A percentile compares a stretch with the other conserved stretches of the same genome.
phyloP scores from a whole-genome alignment of 441 rosid species.

The Pelargonium exstipulatum region DNA sequence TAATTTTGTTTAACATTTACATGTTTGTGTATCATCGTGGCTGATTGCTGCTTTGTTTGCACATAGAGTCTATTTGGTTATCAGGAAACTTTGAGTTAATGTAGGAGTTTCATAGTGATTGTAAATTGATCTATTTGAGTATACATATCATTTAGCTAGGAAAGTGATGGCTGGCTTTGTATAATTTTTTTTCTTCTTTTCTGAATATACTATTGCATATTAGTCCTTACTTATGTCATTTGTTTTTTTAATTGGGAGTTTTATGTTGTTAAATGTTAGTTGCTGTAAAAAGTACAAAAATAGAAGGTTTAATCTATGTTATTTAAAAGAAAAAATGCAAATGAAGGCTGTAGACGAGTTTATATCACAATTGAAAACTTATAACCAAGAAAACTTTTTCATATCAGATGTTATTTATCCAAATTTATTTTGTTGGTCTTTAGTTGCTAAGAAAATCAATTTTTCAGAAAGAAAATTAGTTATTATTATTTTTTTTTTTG shows the following conservation, averaged over 20 bases:
- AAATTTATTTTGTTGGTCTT: too few relatives aligned
- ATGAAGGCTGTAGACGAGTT: not conserved
- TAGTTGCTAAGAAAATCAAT: too few relatives aligned
- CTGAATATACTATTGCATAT: not conserved
- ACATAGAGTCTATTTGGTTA: constrained; percentile 8
- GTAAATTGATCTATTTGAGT: too few relatives aligned
- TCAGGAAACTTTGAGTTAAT: too few relatives aligned
- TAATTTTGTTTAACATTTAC: not conserved
- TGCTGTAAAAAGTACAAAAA: not conserved
- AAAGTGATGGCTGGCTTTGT: too few relatives aligned
- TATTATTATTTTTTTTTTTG: too few relatives aligned
- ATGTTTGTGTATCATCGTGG: too few relatives aligned
- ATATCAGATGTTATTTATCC: too few relatives aligned
- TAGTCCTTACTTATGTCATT: not conserved
- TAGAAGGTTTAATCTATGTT: not conserved
- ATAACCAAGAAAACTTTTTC: too few relatives aligned
- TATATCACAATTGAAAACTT: not conserved
- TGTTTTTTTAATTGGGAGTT: not conserved
- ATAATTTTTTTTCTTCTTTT: not conserved
- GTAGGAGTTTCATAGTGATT: too few relatives aligned
- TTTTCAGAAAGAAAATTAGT: too few relatives aligned
- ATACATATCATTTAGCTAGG: too few relatives aligned
- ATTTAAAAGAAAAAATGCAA: not conserved
- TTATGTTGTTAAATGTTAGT: not conserved
- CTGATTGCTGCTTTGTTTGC: not conserved